These are phyloP conservation scores for Kluyveromyces dobzhanskii DNA, from an alignment of 805 yeast genomes.

Conservation along the genomic window DNA sequence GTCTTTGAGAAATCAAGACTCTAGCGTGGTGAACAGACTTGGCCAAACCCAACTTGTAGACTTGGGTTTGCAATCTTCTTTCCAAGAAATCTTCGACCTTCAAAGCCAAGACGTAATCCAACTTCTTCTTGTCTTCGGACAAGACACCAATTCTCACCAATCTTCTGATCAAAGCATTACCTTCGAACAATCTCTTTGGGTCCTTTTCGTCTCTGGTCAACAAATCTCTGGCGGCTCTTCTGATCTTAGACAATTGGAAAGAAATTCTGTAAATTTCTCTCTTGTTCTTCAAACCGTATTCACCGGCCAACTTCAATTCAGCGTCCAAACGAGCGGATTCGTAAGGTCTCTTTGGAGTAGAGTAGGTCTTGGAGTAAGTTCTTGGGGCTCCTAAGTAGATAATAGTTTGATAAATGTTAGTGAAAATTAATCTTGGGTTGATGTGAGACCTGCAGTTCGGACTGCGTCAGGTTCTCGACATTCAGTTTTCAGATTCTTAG, in stretches of 20 bases:
- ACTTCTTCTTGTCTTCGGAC: slow-evolving; percentile 98
- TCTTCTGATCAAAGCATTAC: slow-evolving; percentile 99
- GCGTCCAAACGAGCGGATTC: slow-evolving; percentile 99
- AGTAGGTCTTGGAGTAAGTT: slow-evolving; percentile 98
- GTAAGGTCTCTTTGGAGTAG: slow-evolving; percentile 99
- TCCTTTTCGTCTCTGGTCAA: slow-evolving; percentile 99
- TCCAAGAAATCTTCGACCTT: slow-evolving; percentile 98
- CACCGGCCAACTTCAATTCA: slow-evolving; percentile 99
- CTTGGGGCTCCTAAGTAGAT: slow-evolving; percentile 81
- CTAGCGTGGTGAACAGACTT: slow-evolving; percentile 99
- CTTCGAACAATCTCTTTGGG: slow-evolving; percentile 99
- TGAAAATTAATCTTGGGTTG: too few species aligned
- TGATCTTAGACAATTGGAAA: slow-evolving; percentile 97
- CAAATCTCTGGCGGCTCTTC: slow-evolving; percentile 99
- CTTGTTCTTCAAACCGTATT: slow-evolving; percentile 99
- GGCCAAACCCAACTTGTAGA: slow-evolving; percentile 98
- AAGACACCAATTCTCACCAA: slow-evolving; percentile 98
- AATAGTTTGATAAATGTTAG: slow-evolving; percentile 6
- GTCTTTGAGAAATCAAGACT: slow-evolving; percentile 97
- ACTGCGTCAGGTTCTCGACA: too few species aligned
- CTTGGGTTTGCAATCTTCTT: slow-evolving; percentile 99
- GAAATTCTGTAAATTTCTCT: slow-evolving; percentile 99
- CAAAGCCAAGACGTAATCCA: slow-evolving; percentile 98
- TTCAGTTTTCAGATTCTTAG: too few species aligned
- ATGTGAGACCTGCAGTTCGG: too few species aligned